These are phyloP conservation scores for Bathelium albidoporum DNA, from an alignment of 495 filamentous ascomycete species.

Conservation along the genomic window DNA sequence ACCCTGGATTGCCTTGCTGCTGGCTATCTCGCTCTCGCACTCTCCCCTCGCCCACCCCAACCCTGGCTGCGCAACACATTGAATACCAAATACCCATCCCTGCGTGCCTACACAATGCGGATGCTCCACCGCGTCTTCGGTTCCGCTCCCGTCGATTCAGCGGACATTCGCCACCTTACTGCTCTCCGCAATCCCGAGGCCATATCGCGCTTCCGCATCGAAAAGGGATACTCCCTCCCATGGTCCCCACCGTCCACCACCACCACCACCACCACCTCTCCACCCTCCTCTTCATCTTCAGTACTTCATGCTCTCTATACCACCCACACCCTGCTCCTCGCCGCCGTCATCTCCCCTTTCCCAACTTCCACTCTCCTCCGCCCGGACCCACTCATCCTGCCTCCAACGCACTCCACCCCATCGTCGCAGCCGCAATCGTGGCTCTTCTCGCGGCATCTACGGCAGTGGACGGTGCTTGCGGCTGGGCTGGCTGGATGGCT, in stretches of 20 bases:
- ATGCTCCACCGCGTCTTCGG: conserved; percentile 3
- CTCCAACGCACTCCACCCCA: not conserved
- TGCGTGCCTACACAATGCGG: conserved; percentile 40
- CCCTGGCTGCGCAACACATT: conserved; percentile 60
- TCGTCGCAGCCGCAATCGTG: too few relatives aligned
- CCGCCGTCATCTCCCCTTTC: not conserved
- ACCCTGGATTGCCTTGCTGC: conserved; percentile 67
- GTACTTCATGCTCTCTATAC: not conserved
- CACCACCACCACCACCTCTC: not conserved
- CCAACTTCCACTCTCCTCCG: not conserved
- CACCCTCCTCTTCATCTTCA: not conserved
- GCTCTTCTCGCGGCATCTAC: not conserved
- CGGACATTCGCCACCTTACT: not conserved
- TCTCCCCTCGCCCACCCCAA: conserved; percentile 58
- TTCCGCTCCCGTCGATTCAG: not conserved
- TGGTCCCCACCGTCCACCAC: not conserved
- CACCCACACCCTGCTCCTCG: not conserved
- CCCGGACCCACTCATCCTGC: not conserved
- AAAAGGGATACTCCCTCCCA: not conserved
- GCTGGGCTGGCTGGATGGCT: not conserved
- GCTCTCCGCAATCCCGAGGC: not conserved
- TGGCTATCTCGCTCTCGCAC: conserved; percentile 66
- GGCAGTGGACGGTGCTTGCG: not conserved
- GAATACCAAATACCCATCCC: conserved; percentile 40
- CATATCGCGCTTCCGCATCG: not conserved